Evolutionary conservation across 2,329 filamentous ascomycete species (phyloP), one percentile per base, ranked within the genome.

Genomic region (Diaporthe longicolla): DNA sequence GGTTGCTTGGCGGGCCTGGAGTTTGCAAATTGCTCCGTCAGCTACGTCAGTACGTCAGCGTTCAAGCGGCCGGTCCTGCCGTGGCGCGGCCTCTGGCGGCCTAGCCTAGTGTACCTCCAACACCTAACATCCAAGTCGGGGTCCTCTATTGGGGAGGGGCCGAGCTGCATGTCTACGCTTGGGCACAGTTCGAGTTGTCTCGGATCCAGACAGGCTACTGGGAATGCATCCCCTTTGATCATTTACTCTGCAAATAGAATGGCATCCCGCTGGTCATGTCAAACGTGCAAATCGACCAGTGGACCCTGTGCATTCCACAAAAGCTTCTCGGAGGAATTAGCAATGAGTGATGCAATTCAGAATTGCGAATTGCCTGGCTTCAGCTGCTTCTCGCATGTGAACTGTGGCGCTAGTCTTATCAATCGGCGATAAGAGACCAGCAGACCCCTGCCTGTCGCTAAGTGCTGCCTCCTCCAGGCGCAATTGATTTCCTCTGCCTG

Each of bases 31-130:
- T 71, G 55, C 57, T 50, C 70, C 48, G 70, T 63, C 70, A 63
- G 57, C 70, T 71, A 71, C 70, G 70, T 71, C 70, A 71, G 70
- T 71, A 68, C 63, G 63, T 54, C 63, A 68, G 63, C 63, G 21
- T 35, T 26, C 63, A 37, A 52, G 48, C 35, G 48, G 21, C 63
- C 63, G 63, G 63, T 32, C 48, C 48, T 68, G 63, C 63, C 63
- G 63, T 66, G 63, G 63, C 48, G n/a, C 32, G 63, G 63, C 32
- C 48, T 68, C 26, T 21, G 63, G 63, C 45, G 15, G 48, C 63
- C 45, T 37, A 32, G 63, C 45, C 37, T 17, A 11, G 40, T 4
- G 40, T 11, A 68, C 8, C 21, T 43, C 45, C 61, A 29, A 66
- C 29, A 29, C 61, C 58, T 32, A 4, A 4, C 7, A 29, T 6